Evolutionary conservation across 140 eudicot species (phyloP), one percentile per base, ranked within the genome.

Genomic region (Ambrosia hybrid): DNA sequence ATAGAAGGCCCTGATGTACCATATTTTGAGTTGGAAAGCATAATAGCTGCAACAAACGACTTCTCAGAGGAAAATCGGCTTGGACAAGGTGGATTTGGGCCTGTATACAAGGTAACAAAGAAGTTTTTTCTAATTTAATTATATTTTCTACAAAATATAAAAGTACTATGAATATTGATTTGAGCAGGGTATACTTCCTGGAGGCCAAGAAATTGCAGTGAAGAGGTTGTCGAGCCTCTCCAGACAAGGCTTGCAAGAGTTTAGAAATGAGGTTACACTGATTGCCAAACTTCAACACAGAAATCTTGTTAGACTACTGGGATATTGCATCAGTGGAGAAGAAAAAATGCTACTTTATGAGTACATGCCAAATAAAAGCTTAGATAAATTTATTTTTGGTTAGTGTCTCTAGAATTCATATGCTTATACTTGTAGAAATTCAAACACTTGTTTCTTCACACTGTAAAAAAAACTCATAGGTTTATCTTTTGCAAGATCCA

Each of bases 41-140:
- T 86, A 75, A 45, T 59, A 81, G 67, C 81, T 11, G 85, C 86
- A 15, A 83, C 92, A 0, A 57, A 78, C 4, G 4, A 72, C 37
- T 81, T 76, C 72, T 77, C 85, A 3, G 60, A 51, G 16, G 84
- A 51, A 67, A 78, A 78, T 65, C 81, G 69, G 57, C 88, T 86
- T 61, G 92, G 92, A 9, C 63, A 73, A 78, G 92, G 92, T 34
- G 92, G 92, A 43, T 76, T 80, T 57, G 95, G 84, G 13, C 63
- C 63, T 17, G 34, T 30, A 30, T 30, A 30, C 34, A 30, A 30
- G 34, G 34, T 30, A 30, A 30, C 34, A 30, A 30, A 30, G 34
- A 30, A 30, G 34, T 30, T 30, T 2, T 30, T 30, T 30, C 34
- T 30, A 30, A 30, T 30, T 30, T 30, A 30, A 21, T 21, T 0